Evolutionary conservation across 2,329 filamentous ascomycete genomes (phyloP).

Genomic region (Huntiella bhutanensis): DNA sequence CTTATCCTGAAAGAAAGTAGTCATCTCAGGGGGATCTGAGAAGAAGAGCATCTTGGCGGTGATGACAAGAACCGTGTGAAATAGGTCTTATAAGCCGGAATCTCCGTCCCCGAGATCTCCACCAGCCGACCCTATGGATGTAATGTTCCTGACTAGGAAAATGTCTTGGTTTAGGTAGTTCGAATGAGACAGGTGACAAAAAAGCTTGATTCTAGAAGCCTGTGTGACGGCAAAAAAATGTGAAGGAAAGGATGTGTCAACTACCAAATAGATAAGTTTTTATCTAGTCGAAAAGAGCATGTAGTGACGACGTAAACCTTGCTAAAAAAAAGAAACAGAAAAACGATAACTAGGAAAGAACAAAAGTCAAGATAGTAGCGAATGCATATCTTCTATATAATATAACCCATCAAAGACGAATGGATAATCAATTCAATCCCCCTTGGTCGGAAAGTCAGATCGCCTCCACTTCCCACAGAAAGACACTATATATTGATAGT

Average conservation of each 20-base stretch:
- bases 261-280: too few relatives aligned
- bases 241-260: too few relatives aligned
- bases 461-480: too few relatives aligned
- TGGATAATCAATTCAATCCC: background rate
- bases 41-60: slow-evolving; percentile 34
- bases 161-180: too few relatives aligned
- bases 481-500: too few relatives aligned
- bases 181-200: background rate
- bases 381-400: background rate
- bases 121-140: background rate
- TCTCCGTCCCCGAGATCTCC: background rate
- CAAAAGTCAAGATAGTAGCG: background rate
- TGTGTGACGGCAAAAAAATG: background rate
- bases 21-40: slow-evolving; percentile 30
- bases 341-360: background rate
- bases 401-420: too few relatives aligned
- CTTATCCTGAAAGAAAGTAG: slow-evolving; percentile 42
- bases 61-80: background rate
- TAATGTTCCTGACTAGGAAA: background rate
- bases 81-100: background rate
- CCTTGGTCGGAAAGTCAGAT: background rate
- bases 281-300: background rate
- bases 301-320: background rate
- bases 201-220: background rate
- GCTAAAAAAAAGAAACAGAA: background rate